phyloP scores from a whole-genome alignment of 2,329 filamentous ascomycete species.

The Onygena corvina region DNA sequence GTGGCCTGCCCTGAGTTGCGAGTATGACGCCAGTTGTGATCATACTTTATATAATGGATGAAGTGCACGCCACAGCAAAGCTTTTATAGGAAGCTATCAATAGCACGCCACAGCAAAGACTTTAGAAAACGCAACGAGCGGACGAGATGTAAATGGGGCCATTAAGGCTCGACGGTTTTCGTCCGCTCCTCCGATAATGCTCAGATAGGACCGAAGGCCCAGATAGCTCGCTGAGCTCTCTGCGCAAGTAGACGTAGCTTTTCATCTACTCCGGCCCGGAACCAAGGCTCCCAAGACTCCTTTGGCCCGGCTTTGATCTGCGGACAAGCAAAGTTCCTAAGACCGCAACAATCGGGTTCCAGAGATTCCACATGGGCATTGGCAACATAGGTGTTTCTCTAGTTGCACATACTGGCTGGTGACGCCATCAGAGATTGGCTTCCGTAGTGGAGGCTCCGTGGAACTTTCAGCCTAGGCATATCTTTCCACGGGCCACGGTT shows the following conservation, averaged over 20 bases:
- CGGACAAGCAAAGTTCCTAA: not conserved
- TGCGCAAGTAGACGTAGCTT: no score
- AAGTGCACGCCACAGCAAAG: not conserved
- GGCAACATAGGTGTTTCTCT: no score
- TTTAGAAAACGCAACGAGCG: not conserved
- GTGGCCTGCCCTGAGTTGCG: not conserved
- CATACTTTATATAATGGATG: not conserved
- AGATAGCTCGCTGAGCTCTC: no score
- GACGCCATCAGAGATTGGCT: no score
- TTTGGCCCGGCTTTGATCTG: constrained; percentile 2
- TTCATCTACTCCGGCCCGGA: not conserved
- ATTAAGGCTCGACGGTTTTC: no score
- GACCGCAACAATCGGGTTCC: not conserved
- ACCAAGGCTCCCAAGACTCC: not conserved
- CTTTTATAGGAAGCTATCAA: not conserved
- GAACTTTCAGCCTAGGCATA: no score
- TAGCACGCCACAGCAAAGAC: not conserved
- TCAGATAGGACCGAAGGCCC: no score
- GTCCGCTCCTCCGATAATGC: no score
- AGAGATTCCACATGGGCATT: not conserved
- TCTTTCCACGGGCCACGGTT: no score
- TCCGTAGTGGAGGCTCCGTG: no score
- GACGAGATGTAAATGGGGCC: no score
- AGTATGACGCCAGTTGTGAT: not conserved
- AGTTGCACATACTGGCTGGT: no score